Base-by-base conservation (phyloP, 78 protist genomes). In the slime mould (Dictyostelium discoideum) region DNA sequence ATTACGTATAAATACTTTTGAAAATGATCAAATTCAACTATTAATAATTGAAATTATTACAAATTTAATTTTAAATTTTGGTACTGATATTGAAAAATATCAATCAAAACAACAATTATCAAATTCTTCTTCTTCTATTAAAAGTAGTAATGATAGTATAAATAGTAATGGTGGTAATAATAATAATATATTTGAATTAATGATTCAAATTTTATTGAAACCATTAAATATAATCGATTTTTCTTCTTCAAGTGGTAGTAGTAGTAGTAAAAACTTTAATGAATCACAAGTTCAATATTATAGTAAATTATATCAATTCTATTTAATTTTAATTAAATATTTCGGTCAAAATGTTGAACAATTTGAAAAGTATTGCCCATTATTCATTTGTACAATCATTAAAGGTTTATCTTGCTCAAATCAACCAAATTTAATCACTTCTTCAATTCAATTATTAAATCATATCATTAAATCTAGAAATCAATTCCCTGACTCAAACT, bases 171-270 rank as follows among this genome's bases (percentile, higher is more conserved):
- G 24, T 32, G 40, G 24, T 16, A 10, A 2, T 8, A 18, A 7
- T 85, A 13, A 44, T 67, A 60, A 85, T 73, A 8, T 90, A 73
- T 72, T 90, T 13, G 77, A 67, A 32, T 72, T 83, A 50, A 29
- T 82, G 42, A 69, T 90, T 24, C 84, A 80, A 74, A 83, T 82
- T 20, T 46, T 90, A 82, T 90, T 82, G 22, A 78, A 90, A 37
- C 95, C 95, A 13, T 44, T 82, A 20, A 82, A 82, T 42, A 40
- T 73, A 0, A 29, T 65, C 9, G 85, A 90, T 4, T 74, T 74
- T 32, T 32, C 37, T 32, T 32, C 11, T 26, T 26, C 14, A 0
- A 39, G 16, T 37, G 10, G 3, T 37, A 48, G 18, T 60, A 20
- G 46, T 9, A 44, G 8, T 7, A 26, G n/a, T 74, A 26, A 74